Evolutionary conservation across 768 basidiomycete species (phyloP).

Genomic region (Lenzites betulinus): DNA sequence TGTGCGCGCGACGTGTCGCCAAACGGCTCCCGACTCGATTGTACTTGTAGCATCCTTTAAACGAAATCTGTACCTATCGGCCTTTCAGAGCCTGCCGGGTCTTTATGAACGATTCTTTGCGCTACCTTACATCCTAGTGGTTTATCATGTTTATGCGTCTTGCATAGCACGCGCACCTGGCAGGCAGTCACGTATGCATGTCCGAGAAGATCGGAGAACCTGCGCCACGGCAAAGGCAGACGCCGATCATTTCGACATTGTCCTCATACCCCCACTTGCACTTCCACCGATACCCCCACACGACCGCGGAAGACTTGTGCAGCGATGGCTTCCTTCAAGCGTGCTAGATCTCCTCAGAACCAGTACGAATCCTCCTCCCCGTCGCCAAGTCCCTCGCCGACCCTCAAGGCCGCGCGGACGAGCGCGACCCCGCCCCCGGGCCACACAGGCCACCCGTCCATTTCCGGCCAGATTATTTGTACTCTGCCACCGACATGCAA

Average conservation of each 20-base stretch:
- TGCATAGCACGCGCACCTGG: too few species aligned
- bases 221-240: neutral
- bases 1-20: too few species aligned
- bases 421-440: conserved; percentile 15
- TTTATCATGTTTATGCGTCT: too few species aligned
- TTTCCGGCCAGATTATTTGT: conserved; percentile 54
- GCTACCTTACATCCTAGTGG: too few species aligned
- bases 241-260: neutral
- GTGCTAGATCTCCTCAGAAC: neutral
- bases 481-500: conserved; percentile 85
- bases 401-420: conserved; percentile 26
- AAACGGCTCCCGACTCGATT: too few species aligned
- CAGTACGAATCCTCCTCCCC: conserved; percentile 16
- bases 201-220: neutral
- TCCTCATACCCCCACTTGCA: neutral
- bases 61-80: too few species aligned
- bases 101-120: too few species aligned
- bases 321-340: conserved; percentile 17
- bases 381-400: conserved; percentile 18
- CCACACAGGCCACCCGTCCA: conserved; percentile 2
- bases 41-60: too few species aligned
- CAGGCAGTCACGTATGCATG: too few species aligned
- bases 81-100: too few species aligned
- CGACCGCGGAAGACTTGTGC: neutral
- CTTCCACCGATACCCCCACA: neutral